Evolutionary conservation across 1,284 basidiomycete species (phyloP).

Genomic region (Puccinia coronata): DNA sequence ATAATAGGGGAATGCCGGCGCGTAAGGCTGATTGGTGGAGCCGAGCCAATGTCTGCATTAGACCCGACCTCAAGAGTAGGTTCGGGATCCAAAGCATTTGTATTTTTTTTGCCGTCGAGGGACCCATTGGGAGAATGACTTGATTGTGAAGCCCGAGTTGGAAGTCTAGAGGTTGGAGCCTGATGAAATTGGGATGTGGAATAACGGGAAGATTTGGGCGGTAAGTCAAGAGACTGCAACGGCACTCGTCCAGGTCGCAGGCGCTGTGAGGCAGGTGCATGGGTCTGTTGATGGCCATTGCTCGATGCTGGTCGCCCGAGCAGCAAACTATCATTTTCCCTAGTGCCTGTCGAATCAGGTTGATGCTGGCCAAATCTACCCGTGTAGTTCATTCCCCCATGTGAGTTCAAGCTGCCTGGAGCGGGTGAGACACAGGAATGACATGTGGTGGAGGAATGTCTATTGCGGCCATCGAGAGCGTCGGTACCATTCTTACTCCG

Average conservation of each 20-base stretch:
- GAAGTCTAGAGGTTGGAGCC: background rate
- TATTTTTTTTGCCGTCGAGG: background rate
- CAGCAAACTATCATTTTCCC: background rate
- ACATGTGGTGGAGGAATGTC: background rate
- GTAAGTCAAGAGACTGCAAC: constrained; percentile 6
- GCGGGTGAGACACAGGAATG: background rate
- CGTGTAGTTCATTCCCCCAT: background rate
- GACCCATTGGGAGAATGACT: background rate
- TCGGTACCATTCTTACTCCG: constrained; percentile 72
- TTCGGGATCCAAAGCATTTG: background rate
- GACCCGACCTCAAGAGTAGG: constrained; percentile 7
- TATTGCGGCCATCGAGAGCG: background rate
- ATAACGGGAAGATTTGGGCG: background rate
- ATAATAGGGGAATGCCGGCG: no score
- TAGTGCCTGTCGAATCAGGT: background rate
- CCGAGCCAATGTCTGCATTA: background rate
- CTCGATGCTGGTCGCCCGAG: background rate
- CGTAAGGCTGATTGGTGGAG: background rate
- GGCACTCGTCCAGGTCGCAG: constrained; percentile 30
- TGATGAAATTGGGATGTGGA: background rate
- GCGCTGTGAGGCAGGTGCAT: constrained; percentile 11
- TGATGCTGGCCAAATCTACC: constrained; percentile 1
- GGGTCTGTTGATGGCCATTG: background rate
- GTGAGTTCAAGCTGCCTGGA: background rate
- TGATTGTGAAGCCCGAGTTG: background rate